These are phyloP conservation scores for Collariella sp. DNA, from an alignment of 495 filamentous ascomycete genomes.

Conservation along the genomic window DNA sequence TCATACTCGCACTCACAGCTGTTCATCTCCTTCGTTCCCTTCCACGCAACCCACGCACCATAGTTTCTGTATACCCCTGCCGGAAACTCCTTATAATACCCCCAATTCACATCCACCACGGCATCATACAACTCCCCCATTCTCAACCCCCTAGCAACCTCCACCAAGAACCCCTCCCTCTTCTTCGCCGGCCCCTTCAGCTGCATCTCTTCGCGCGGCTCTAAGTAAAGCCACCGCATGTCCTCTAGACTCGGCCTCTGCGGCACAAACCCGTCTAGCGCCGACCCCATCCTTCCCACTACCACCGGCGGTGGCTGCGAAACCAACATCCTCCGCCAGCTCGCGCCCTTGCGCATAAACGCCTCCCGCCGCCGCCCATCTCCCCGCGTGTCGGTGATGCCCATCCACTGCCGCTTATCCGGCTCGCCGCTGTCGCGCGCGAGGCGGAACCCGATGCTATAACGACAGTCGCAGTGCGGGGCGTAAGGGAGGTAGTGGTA, in stretches of 20 bases:
- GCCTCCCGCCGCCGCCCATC: neutral
- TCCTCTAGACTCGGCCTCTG: too few species aligned
- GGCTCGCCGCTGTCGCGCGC: neutral
- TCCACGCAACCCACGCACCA: neutral
- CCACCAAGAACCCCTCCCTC: neutral
- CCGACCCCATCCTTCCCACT: neutral
- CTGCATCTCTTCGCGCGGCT: too few species aligned
- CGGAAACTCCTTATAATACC: neutral
- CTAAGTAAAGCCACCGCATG: too few species aligned
- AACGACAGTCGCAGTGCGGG: neutral
- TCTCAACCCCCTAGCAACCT: neutral
- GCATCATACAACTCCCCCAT: slow-evolving; percentile 10
- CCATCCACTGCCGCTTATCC: neutral
- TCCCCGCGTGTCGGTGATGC: neutral
- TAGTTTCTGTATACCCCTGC: neutral
- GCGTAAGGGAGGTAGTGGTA: too few species aligned
- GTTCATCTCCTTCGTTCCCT: neutral
- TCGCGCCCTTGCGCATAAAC: slow-evolving; percentile 8
- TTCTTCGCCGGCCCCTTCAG: neutral
- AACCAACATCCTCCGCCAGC: slow-evolving; percentile 17
- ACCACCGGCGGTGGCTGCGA: slow-evolving; percentile 2
- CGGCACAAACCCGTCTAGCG: neutral
- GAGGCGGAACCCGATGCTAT: neutral
- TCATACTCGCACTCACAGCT: neutral
- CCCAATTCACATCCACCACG: neutral